Evolutionary conservation across 306 rosid genomes (phyloP).

Genomic region (Ormosia emarginata): DNA sequence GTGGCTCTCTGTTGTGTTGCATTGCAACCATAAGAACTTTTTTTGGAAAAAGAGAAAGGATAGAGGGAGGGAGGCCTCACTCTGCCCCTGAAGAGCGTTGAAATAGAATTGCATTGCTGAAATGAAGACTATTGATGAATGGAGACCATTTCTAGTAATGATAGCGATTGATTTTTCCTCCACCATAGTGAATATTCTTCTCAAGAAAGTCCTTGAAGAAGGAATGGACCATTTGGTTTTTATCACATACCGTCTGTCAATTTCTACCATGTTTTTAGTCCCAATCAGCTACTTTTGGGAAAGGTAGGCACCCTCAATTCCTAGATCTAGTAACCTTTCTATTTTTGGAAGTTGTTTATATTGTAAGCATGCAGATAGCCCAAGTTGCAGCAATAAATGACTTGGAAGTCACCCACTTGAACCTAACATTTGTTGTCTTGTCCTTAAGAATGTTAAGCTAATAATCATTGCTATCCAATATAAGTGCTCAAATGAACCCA

Average conservation of each 20-base stretch:
- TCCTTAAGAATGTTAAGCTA: neutral
- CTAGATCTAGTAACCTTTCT: neutral
- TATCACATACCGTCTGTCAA: conserved; percentile 65
- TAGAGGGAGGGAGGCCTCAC: conserved; percentile 19
- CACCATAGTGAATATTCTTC: conserved; percentile 74
- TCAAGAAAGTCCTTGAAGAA: conserved; percentile 74
- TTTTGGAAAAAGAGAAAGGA: conserved; percentile 16
- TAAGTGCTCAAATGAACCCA: neutral
- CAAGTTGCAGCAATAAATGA: neutral
- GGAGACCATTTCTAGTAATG: conserved; percentile 82
- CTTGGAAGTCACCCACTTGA: neutral
- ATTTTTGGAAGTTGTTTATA: neutral
- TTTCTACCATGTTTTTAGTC: conserved; percentile 69
- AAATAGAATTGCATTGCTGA: conserved; percentile 25
- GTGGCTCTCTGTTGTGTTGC: conserved; percentile 11
- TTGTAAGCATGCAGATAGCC: neutral
- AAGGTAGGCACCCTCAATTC: conserved; percentile 43
- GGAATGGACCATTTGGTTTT: conserved; percentile 90
- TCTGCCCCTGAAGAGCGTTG: conserved; percentile 18
- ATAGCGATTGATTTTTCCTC: conserved; percentile 60
- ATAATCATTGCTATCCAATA: neutral
- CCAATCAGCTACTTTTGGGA: conserved; percentile 72
- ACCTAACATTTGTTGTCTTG: neutral
- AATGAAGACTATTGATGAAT: conserved; percentile 52
- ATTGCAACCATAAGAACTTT: conserved; percentile 12